These are phyloP conservation scores for Diutina pseudorugosa DNA, from an alignment of 1,139 yeast species.

Conservation along the genomic window DNA sequence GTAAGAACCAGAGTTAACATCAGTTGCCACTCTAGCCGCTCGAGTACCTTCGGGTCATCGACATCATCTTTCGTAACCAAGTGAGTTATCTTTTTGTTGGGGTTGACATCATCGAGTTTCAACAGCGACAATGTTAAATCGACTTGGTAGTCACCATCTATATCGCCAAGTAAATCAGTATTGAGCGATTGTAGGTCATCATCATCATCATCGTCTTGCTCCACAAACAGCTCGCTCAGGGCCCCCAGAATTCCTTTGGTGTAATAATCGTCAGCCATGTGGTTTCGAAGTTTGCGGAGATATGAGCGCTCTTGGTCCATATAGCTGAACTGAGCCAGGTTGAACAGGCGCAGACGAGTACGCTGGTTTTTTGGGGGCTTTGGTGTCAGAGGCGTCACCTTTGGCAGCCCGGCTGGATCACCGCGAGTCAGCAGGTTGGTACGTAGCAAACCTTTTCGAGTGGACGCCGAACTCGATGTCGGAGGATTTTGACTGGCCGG, in stretches of 20 bases:
- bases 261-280: slow-evolving; percentile 55
- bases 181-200: slow-evolving; percentile 16
- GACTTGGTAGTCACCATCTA: slow-evolving; percentile 32
- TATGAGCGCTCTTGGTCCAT: slow-evolving; percentile 61
- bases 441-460: neutral
- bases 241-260: slow-evolving; percentile 46
- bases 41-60: slow-evolving; percentile 57
- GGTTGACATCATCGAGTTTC: slow-evolving; percentile 13
- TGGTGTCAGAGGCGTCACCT: neutral
- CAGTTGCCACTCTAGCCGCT: slow-evolving; percentile 91
- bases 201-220: slow-evolving; percentile 11
- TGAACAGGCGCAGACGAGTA: slow-evolving; percentile 2
- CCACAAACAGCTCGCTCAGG: slow-evolving; percentile 12
- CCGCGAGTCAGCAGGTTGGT: neutral
- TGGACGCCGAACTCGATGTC: neutral
- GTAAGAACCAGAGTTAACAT: slow-evolving; percentile 85
- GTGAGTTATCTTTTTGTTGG: slow-evolving; percentile 23
- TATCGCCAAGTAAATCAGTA: slow-evolving; percentile 26
- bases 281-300: slow-evolving; percentile 51
- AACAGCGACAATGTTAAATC: slow-evolving; percentile 29
- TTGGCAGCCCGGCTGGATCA: neutral
- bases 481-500: neutral
- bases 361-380: neutral
- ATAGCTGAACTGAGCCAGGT: slow-evolving; percentile 13
- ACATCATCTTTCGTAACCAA: slow-evolving; percentile 30